phyloP scores from a whole-genome alignment of 2,329 filamentous ascomycete species.

The Thermothelomyces thermophilus region DNA sequence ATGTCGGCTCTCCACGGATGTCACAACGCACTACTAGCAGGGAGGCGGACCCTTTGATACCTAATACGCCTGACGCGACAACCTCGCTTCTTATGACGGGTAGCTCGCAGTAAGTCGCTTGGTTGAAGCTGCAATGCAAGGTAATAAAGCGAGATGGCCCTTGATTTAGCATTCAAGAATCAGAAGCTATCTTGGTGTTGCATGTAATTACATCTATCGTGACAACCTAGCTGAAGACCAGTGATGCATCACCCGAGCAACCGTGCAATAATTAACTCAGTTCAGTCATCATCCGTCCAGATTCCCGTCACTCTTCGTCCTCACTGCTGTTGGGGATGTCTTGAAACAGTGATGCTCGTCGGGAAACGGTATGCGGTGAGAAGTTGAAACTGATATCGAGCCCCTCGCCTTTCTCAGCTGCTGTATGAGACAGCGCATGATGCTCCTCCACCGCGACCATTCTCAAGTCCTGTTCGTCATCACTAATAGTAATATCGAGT shows the following conservation, averaged over 20 bases:
- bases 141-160: no score
- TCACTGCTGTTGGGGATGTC: conserved; percentile 1
- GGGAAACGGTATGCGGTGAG: background rate
- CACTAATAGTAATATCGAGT: conserved; percentile 2
- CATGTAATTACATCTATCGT: no score
- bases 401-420: background rate
- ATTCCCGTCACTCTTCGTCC: background rate
- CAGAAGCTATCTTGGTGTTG: no score
- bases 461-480: background rate
- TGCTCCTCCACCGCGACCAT: background rate
- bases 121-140: no score
- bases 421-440: background rate
- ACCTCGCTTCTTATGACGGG: no score
- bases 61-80: no score
- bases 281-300: background rate
- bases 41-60: no score
- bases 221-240: no score
- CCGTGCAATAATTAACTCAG: background rate
- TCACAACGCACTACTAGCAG: no score
- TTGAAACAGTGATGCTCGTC: conserved; percentile 5
- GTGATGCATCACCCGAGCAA: background rate
- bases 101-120: no score
- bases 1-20: no score
- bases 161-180: no score
- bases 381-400: background rate